Base-by-base conservation (phyloP, 129 eudicot genomes). In the Flaveria trinervia region DNA sequence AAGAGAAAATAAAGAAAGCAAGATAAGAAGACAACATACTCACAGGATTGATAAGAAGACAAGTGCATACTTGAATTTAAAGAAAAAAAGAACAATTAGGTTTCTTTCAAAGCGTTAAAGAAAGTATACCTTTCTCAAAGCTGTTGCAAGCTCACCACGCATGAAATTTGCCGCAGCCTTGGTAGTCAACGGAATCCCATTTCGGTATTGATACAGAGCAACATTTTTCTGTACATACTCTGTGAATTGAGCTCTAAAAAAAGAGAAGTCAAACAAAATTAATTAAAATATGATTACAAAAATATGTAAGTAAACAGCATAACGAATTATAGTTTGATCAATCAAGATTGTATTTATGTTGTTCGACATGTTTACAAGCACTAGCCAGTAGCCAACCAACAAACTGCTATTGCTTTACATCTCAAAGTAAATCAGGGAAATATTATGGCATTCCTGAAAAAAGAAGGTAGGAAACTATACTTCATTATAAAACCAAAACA, bases 201-300 rank as follows among this genome's bases (percentile, higher is more conserved):
- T 95, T 30, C 97, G 85, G 72, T 92, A 95, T 80, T 95, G 99
- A 72, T 95, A 92, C 83, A 92, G 73, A 9, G 97, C 84, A 50
- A 95, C 97, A 70, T 95, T 95, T 87, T 95, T 95, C 90, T 95
- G 96, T 25, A 95, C 79, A 76, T 87, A 95, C 87, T 95, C 99
- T 17, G 99, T 92, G 80, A 95, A 95, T 82, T 95, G 99, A 84
- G 84, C 97, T 82, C 99, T 95, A 71, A 54, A 14, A 17, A 52
- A 30, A 15, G 61, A 39, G n/a, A 64, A 64, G 16, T 30, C 69
- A 33, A 78, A 7, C 28, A 13, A 14, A 9, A 80, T 12, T 68
- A 2, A 64, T 15, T 64, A 64, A 4, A 62, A 3, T 13, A 28
- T 61, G 45, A 2, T 62, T 30, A 11, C 14, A 66, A 70, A 66